A percentile compares a stretch with the other conserved stretches of the same genome.
Conservation (phyloP, 23 red algal species). For the Cyanidium caldarium region DNA sequence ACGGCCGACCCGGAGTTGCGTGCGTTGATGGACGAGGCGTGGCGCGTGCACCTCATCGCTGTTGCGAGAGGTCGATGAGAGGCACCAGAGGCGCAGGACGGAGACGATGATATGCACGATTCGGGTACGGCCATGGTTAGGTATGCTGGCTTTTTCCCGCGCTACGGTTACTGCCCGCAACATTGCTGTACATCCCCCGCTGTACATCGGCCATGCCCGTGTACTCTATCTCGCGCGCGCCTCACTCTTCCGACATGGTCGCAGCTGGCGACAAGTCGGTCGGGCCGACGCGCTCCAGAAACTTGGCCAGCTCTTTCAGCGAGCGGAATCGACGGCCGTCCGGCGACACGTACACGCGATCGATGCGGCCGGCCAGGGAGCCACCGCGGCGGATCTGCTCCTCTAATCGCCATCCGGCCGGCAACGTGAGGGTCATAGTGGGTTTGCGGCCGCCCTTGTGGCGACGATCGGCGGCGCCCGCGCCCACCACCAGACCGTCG, state of each 20-base stretch:
- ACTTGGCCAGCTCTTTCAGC: not conserved
- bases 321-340: not conserved
- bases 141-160: not conserved
- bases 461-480: not conserved
- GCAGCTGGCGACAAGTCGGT: not conserved
- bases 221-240: not conserved
- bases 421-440: not conserved
- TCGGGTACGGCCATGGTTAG: not conserved
- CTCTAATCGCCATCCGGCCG: not conserved
- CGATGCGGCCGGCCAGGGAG: not conserved
- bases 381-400: not conserved
- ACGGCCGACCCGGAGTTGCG: not conserved
- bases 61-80: no score
- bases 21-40: not conserved
- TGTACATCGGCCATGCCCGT: not conserved
- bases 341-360: slow-evolving; percentile 1
- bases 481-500: not conserved
- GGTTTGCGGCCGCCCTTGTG: not conserved
- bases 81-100: no score
- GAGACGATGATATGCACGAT: no score
- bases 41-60: not conserved
- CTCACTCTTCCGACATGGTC: not conserved
- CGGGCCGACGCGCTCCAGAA: not conserved
- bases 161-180: not conserved
- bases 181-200: not conserved